Evolutionary conservation across 2,329 filamentous ascomycete species (phyloP), one percentile per base, ranked within the genome.

Genomic region (Phaeoacremonium minimum): DNA sequence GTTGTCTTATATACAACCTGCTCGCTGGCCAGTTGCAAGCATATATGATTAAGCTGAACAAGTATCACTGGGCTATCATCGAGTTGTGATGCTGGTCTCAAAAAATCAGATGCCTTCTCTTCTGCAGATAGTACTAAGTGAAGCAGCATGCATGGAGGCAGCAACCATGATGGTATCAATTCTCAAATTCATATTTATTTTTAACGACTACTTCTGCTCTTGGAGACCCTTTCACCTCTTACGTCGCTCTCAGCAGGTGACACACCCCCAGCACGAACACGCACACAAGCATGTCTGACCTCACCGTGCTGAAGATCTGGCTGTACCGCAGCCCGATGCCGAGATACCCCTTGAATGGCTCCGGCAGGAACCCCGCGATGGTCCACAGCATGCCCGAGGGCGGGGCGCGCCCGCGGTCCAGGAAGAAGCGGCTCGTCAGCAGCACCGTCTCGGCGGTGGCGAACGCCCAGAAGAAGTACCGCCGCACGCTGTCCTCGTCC

Each of bases 391-490:
- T 71, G 4, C 84, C 83, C 17, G 67, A 61, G 4, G 75, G 75
- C 42, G 75, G 75, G 31, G 73, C 55, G 28, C 65, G 58, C 16
- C 73, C 73, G 47, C 76, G 77, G 49, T 88, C 84, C 35, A 87
- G 53, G 47, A 88, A 79, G 55, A 83, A 86, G 16, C 85, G 70
- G 18, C 76, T 80, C 2, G 79, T 83, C 45, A 91, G 77, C 44
- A 91, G 66, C 36, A 87, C 56, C 9, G 87, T 71, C 63, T 93
- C 85, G 19, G 78, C 81, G 1, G 85, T 87, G 6, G 85, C 82
- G 55, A 91, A 93, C n/a, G 85, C 73, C 67, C 81, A 87, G 60
- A 91, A 89, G 60, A 89, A 83, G 43, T 72, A 69, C 31, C 66
- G 66, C 28, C 67, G 55, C 20, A 59, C 53, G 38, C 45, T 44